Base-by-base conservation (phyloP, 2,329 filamentous ascomycete genomes). In the Fonsecaea pedrosoi region DNA sequence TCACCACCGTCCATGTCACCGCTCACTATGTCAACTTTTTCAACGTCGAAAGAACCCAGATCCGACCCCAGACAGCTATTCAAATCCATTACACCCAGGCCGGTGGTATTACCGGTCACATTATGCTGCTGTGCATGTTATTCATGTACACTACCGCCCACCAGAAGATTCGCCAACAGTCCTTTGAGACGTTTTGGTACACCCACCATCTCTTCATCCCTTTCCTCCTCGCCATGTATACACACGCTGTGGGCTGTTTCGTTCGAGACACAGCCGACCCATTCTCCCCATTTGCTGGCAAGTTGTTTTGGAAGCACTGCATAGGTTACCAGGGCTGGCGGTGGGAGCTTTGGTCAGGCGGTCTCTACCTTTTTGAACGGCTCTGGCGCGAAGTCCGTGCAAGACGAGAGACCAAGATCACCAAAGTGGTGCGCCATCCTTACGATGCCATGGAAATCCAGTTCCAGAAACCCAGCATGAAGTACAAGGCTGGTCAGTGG, bases 111-210 rank as follows among this genome's bases (percentile, higher is more conserved):
- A 99, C 95, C 1, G 95, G 95, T 6, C 95, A 99, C 79, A 86
- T 97, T 69, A 99, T 99, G 95, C 86, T 98, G 32, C 84, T 99
- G n/a, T 98, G 94, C 85, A 99, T 99, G 95, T 82, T 99, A 70
- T 82, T 99, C 70, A 99, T 99, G 85, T 99, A 96, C 81, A 99
- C 95, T 1, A 97, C 94, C 0, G 91, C 95, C 2, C 95, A 99
- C 77, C 86, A 90, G 74, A 91, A 92, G 72, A 98, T 99, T 71
- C 91, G 95, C 62, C 94, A 98, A 77, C 95, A 99, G 77, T 96
- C 92, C 0, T 99, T 94, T 76, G 95, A 99, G 81, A 96, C 94
- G 0, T 99, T 99, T 78, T 99, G 95, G 95, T 99, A 99, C 81
- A 97, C 93, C 0, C 95, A 99, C 80, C 95, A 99, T 75, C 86